These are phyloP conservation scores for Dittrichia graveolens DNA, from an alignment of 129 eudicot species.

Conservation along the genomic window DNA sequence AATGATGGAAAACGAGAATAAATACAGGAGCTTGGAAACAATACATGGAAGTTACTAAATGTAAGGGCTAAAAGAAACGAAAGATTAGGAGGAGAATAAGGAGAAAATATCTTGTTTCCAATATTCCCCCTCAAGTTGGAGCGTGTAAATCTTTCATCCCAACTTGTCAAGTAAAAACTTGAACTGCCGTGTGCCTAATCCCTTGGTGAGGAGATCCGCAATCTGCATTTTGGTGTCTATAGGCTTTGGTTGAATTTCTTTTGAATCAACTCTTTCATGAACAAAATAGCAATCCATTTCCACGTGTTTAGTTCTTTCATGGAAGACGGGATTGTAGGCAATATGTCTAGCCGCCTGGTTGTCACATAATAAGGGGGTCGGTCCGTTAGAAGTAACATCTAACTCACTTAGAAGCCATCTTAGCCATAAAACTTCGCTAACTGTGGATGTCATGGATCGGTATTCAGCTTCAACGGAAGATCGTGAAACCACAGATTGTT, in stretches of 20 bases:
- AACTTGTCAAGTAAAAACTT: too few species aligned
- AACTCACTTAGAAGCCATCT: not conserved
- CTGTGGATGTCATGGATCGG: not conserved
- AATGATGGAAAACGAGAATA: too few species aligned
- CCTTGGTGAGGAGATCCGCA: not conserved
- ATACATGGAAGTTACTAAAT: too few species aligned
- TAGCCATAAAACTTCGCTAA: not conserved
- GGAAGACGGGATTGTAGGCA: not conserved
- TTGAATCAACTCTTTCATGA: not conserved
- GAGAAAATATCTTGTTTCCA: too few species aligned
- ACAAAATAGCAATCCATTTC: not conserved
- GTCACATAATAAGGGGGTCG: not conserved
- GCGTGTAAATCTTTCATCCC: too few species aligned
- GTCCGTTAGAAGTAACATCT: not conserved
- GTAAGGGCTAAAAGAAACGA: too few species aligned
- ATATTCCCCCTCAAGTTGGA: too few species aligned
- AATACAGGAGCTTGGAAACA: too few species aligned
- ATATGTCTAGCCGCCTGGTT: not conserved
- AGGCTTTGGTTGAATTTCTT: not conserved
- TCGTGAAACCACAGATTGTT: too few species aligned
- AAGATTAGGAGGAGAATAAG: too few species aligned
- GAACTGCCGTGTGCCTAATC: too few species aligned
- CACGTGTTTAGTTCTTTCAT: not conserved
- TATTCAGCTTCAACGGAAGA: not conserved
- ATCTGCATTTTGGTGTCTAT: not conserved